Base-by-base conservation (phyloP, 176 grass and related monocot genomes). In the Paspalum vaginatum region DNA sequence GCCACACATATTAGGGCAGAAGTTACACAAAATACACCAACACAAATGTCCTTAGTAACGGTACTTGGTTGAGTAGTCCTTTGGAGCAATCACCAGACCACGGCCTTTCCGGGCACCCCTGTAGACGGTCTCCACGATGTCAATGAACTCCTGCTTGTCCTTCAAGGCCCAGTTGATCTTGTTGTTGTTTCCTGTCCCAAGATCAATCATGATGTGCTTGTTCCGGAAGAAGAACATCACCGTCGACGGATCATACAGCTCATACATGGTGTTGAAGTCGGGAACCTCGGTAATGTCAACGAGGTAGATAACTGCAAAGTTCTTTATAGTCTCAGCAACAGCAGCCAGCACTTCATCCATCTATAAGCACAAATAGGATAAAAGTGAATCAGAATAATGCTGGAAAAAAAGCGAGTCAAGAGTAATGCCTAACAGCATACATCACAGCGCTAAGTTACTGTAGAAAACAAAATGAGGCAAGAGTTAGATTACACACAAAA, bases 131-230 rank as follows among this genome's bases (percentile, higher is more conserved):
- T 94, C 95, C 63, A 95, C 92, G 11, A 98, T 98, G 70, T 98
- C 88, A 2, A 98, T 75, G 54, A 95, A 98, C 61, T 98, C 92
- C 15, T 98, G 95, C 70, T 98, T 98, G 82, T 98, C 95, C 68
- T 95, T 98, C 55, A 98, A 63, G 4, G 95, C 92, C 95, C 92
- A 98, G 47, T 91, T 98, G 46, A 95, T 98, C 81, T 98, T 98
- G 65, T 98, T 93, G 48, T 98, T 98, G 67, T 98, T 98, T 78
- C 95, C 95, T 0, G 90, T 98, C 16, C 92, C 92, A 3, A 98
- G 86, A 85, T 98, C 92, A 64, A 98, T 98, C 95, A 94, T 98
- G 70, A 98, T 98, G 41, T 93, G 92, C 70, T 98, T 98, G 88
- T 95, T 98, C 37, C 92, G 76, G 78, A 98, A 98, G 70, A 98